Evolutionary conservation across 2,329 filamentous ascomycete genomes (phyloP), one percentile per base, ranked within the genome.

Genomic region (Xylaria hypoxylon): DNA sequence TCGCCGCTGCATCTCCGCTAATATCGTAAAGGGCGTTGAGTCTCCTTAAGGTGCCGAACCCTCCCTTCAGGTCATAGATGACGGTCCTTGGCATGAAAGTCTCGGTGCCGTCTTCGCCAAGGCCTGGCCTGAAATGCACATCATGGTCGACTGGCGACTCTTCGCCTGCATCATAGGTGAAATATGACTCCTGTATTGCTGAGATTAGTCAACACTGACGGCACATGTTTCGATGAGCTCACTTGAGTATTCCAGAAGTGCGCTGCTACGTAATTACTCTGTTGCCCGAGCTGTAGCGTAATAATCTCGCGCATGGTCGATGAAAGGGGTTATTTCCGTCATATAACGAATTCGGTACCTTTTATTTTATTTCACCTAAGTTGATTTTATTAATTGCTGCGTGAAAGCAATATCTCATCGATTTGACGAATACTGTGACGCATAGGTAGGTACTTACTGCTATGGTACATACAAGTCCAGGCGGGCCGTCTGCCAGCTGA

Each of bases 241-340:
- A 93, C 92, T 84, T 97, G 95, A 5, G 92, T 85, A 75, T 99
- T 99, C 96, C 96, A 99, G 79, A 97, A 99, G 82, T 99, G 96
- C 0, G 94, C 96, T 33, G 92, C 94, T 24, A 96, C 83, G 75
- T 97, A 97, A 79, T 99, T 99, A 78, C 92, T 94, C 77, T 92
- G 90, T 77, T 97, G 91, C 48, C 96, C 96, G 67, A 98, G 89
- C 84, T 99, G 96, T 51, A 99, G 84, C 0, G 95, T 97, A 68
- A 99, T 85, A 68, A 98, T 93, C 80, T 99, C 96, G 80, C 94
- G 93, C 96, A 99, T 98, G 65, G 33, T 58, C 42, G 26, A 31
- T 50, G 24, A 35, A 28, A 44, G n/a, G 22, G 22, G 15, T 2
- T 48, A 24, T 52, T 10, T 31, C 22, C 26, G 38, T 47, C 17